Conservation (phyloP, 1,284 basidiomycete genomes). For the Phellinidium pouzarii region DNA sequence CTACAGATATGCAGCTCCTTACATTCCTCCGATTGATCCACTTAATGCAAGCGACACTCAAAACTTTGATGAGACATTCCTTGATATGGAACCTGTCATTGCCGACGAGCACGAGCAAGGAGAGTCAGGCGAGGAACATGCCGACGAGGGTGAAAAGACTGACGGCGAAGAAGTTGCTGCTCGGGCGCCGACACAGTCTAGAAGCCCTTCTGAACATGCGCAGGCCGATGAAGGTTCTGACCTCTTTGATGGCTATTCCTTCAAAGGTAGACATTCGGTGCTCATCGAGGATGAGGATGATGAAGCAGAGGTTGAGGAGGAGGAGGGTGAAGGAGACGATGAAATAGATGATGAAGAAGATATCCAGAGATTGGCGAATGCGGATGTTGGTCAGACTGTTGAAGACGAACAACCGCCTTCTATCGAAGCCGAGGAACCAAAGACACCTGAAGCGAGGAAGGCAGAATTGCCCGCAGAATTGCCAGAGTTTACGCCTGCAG, state of each 20-base stretch:
- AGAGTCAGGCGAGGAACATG: slow-evolving; percentile 31
- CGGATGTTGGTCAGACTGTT: slow-evolving; percentile 7
- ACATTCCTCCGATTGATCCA: slow-evolving; percentile 91
- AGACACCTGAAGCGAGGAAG: slow-evolving; percentile 66
- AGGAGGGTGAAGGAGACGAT: slow-evolving; percentile 27
- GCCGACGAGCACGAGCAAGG: slow-evolving; percentile 61
- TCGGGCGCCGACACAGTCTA: slow-evolving; percentile 64
- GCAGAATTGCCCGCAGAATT: slow-evolving; percentile 39
- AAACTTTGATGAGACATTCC: slow-evolving; percentile 96
- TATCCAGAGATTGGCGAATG: slow-evolving; percentile 16
- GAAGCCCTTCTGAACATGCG: slow-evolving; percentile 59
- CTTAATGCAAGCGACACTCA: slow-evolving; percentile 92
- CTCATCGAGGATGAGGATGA: slow-evolving; percentile 66
- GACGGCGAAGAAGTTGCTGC: slow-evolving; percentile 62
- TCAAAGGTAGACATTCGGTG: slow-evolving; percentile 77
- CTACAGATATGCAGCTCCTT: slow-evolving; percentile 62
- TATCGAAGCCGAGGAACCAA: slow-evolving; percentile 40
- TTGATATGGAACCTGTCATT: slow-evolving; percentile 87
- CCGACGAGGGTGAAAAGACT: slow-evolving; percentile 33
- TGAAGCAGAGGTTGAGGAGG: slow-evolving; percentile 34
- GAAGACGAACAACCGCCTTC: slow-evolving; percentile 5
- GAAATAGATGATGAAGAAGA: slow-evolving; percentile 30
- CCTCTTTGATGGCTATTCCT: slow-evolving; percentile 84
- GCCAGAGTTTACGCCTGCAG: slow-evolving; percentile 28
- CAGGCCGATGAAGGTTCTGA: slow-evolving; percentile 49